Evolutionary conservation across 306 rosid genomes (phyloP).

Genomic region (Prunus campanulata): DNA sequence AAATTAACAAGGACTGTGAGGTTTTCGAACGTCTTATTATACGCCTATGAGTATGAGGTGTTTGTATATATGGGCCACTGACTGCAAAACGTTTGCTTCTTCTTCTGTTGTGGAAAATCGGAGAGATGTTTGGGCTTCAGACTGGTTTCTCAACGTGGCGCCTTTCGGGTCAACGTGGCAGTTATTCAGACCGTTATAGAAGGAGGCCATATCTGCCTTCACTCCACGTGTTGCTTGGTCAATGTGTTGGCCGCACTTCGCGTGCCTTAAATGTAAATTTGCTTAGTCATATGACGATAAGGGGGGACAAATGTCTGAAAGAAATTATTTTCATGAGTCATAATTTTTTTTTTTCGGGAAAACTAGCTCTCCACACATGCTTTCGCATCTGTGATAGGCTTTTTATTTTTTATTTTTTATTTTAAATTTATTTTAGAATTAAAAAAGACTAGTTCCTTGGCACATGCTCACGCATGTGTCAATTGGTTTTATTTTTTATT

Average conservation of each 20-base stretch:
- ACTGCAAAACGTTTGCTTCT: background rate
- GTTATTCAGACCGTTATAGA: constrained; percentile 6
- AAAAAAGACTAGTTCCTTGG: too few species aligned
- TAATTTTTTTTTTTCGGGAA: too few species aligned
- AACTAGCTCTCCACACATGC: too few species aligned
- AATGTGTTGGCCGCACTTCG: background rate
- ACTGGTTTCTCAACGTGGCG: constrained; percentile 43
- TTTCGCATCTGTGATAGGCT: too few species aligned
- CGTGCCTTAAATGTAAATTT: background rate
- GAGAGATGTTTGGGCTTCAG: constrained; percentile 12
- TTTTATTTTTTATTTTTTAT: too few species aligned
- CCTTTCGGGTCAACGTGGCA: constrained; percentile 40
- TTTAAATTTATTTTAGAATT: too few species aligned
- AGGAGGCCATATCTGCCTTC: background rate
- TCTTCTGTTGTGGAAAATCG: background rate
- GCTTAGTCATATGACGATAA: background rate
- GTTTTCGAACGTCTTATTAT: background rate
- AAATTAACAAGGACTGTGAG: background rate
- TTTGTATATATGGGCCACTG: background rate
- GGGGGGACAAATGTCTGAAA: too few species aligned
- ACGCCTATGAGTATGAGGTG: background rate
- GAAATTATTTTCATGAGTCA: too few species aligned
- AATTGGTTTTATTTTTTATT: too few species aligned
- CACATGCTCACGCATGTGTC: too few species aligned
- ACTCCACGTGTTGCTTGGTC: constrained; percentile 45